phyloP scores from a whole-genome alignment of 768 basidiomycete species.

The Hemileccinum rubropunctum region DNA sequence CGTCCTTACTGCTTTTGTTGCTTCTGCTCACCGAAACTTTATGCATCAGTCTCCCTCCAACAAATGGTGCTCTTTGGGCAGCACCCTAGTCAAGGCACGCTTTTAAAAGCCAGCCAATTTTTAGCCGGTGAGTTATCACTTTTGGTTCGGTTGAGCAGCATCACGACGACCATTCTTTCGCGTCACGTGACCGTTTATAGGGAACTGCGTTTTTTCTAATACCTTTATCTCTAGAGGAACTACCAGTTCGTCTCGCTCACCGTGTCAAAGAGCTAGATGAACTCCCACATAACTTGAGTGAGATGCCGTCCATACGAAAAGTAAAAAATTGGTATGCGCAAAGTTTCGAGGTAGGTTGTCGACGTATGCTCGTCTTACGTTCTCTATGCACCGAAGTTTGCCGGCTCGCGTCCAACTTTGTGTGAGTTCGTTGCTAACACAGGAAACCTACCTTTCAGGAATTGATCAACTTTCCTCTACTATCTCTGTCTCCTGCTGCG shows the following conservation, averaged over 20 bases:
- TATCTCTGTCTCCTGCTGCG: conserved; percentile 65
- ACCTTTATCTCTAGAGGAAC: conserved; percentile 58
- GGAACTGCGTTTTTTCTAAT: no score
- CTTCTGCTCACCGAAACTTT: conserved; percentile 6
- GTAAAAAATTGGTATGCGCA: conserved; percentile 99
- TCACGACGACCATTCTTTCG: no score
- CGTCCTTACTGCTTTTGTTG: neutral
- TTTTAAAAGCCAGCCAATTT: conserved; percentile 90
- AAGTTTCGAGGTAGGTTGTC: conserved; percentile 80
- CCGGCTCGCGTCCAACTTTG: neutral
- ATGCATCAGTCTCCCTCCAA: conserved; percentile 80
- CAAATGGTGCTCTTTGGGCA: conserved; percentile 99
- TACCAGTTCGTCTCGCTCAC: conserved; percentile 93
- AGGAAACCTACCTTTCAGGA: conserved; percentile 50
- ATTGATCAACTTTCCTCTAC: conserved; percentile 80
- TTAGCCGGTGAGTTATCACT: conserved; percentile 54
- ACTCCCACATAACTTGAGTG: conserved; percentile 85
- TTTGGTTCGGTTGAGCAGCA: no score
- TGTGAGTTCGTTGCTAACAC: conserved; percentile 2
- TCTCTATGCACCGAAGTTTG: neutral
- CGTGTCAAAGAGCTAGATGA: conserved; percentile 94
- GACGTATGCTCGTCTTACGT: neutral
- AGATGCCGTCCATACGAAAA: conserved; percentile 89
- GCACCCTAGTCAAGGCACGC: conserved; percentile 91
- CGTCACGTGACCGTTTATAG: neutral